Percentiles rank a stretch among this genome's conserved stretches.
These are phyloP conservation scores for Apium graveolens DNA, from an alignment of 129 eudicot species.

Conservation along the genomic window DNA sequence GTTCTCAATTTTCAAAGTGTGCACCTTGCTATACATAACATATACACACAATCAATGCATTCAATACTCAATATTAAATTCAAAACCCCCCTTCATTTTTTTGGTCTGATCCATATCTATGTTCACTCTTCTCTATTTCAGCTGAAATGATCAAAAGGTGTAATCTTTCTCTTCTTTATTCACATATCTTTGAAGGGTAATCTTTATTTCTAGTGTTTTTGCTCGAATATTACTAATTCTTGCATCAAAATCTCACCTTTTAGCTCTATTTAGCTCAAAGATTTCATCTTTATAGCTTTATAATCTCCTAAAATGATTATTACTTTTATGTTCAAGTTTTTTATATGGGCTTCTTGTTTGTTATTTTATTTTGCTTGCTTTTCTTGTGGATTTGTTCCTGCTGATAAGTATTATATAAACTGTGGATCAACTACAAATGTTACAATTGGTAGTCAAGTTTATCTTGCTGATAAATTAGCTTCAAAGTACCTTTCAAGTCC, in stretches of 20 bases:
- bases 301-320: slow-evolving; percentile 22
- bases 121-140: slow-evolving; percentile 21
- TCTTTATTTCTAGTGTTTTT: background rate
- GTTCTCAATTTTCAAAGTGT: background rate
- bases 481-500: slow-evolving; percentile 54
- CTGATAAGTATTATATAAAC: slow-evolving; percentile 47
- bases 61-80: slow-evolving; percentile 7
- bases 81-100: slow-evolving; percentile 5
- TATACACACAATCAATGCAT: background rate
- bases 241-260: slow-evolving; percentile 11
- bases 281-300: background rate
- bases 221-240: background rate
- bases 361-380: slow-evolving; percentile 19
- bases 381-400: slow-evolving; percentile 41
- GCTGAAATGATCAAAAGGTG: slow-evolving; percentile 31
- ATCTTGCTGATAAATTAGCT: slow-evolving; percentile 58
- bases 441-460: slow-evolving; percentile 41
- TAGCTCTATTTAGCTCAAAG: background rate
- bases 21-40: background rate
- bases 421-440: slow-evolving; percentile 72
- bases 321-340: slow-evolving; percentile 20
- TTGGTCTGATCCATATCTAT: slow-evolving; percentile 10
- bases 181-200: slow-evolving; percentile 14
- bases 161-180: slow-evolving; percentile 16
- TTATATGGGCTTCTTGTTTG: slow-evolving; percentile 29